These are phyloP conservation scores for Colletotrichum noveboracense DNA, from an alignment of 2,329 filamentous ascomycete genomes.

Conservation along the genomic window DNA sequence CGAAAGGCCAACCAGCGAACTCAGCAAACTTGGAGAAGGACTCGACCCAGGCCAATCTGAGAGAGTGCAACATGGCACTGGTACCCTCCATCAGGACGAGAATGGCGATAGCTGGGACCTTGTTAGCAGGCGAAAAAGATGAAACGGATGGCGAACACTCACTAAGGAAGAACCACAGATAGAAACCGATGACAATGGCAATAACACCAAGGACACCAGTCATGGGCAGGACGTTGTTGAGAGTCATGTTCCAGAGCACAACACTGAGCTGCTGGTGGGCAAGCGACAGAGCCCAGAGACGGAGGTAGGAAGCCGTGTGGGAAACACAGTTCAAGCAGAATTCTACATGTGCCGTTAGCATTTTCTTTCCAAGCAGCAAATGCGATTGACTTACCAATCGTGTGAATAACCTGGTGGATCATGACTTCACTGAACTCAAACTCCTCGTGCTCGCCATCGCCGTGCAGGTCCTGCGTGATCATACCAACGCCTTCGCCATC, in stretches of 20 bases:
- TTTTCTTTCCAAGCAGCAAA: neutral
- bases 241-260: constrained; percentile 96
- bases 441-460: constrained; percentile 85
- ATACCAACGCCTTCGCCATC: constrained; percentile 85
- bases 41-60: constrained; percentile 95
- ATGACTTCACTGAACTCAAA: constrained; percentile 97
- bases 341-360: constrained; percentile 60
- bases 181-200: constrained; percentile 83
- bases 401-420: constrained; percentile 99
- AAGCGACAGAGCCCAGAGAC: constrained; percentile 96
- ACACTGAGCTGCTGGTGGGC: constrained; percentile 97
- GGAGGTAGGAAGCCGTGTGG: constrained; percentile 97
- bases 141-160: constrained; percentile 24
- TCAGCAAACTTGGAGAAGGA: constrained; percentile 98
- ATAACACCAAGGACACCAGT: constrained; percentile 74
- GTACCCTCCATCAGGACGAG: constrained; percentile 96
- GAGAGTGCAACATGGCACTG: constrained; percentile 91
- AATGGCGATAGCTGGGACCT: constrained; percentile 53
- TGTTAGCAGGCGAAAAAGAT: neutral
- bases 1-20: constrained; percentile 85
- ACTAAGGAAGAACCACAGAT: constrained; percentile 87
- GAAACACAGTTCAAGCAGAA: constrained; percentile 99
- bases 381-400: constrained; percentile 75
- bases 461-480: constrained; percentile 82
- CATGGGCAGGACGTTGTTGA: constrained; percentile 75